Conservation (phyloP, 2,329 filamentous ascomycete species). For the Penicillium brevicompactum region DNA sequence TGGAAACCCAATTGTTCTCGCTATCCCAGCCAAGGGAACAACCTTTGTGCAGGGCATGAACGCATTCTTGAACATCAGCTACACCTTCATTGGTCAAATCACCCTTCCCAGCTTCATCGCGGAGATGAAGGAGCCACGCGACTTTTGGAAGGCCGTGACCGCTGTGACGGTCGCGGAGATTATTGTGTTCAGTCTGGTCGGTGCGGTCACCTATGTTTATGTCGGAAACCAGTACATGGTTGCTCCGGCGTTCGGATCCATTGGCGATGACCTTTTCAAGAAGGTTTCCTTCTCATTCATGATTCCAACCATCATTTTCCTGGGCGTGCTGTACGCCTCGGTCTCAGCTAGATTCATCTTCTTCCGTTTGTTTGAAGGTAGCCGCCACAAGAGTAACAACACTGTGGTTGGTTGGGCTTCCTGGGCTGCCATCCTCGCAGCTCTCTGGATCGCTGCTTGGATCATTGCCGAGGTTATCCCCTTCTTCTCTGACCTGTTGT, state of each 20-base stretch:
- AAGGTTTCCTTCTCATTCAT: slow-evolving; percentile 93
- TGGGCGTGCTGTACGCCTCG: slow-evolving; percentile 87
- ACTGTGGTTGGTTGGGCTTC: slow-evolving; percentile 77
- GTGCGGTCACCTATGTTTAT: slow-evolving; percentile 79
- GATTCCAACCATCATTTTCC: slow-evolving; percentile 90
- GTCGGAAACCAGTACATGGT: slow-evolving; percentile 89
- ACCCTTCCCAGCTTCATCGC: slow-evolving; percentile 93
- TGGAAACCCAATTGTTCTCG: slow-evolving; percentile 69
- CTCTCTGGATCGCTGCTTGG: slow-evolving; percentile 79
- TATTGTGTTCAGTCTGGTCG: slow-evolving; percentile 81
- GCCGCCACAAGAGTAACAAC: slow-evolving; percentile 77
- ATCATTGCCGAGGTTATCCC: slow-evolving; percentile 91
- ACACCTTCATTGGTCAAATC: slow-evolving; percentile 95
- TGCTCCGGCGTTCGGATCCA: slow-evolving; percentile 80
- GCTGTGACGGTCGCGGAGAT: slow-evolving; percentile 86
- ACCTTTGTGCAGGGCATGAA: slow-evolving; percentile 81
- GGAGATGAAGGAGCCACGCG: slow-evolving; percentile 79
- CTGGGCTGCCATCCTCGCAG: slow-evolving; percentile 72
- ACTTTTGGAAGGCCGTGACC: slow-evolving; percentile 93
- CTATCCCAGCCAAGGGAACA: slow-evolving; percentile 68
- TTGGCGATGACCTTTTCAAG: slow-evolving; percentile 73
- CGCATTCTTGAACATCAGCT: slow-evolving; percentile 92
- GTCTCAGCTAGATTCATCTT: slow-evolving; percentile 90
- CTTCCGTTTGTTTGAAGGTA: slow-evolving; percentile 81
- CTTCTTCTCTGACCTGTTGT: slow-evolving; percentile 76